Base-by-base conservation (phyloP, 2,329 filamentous ascomycete genomes). In the Trichoderma sp. region DNA sequence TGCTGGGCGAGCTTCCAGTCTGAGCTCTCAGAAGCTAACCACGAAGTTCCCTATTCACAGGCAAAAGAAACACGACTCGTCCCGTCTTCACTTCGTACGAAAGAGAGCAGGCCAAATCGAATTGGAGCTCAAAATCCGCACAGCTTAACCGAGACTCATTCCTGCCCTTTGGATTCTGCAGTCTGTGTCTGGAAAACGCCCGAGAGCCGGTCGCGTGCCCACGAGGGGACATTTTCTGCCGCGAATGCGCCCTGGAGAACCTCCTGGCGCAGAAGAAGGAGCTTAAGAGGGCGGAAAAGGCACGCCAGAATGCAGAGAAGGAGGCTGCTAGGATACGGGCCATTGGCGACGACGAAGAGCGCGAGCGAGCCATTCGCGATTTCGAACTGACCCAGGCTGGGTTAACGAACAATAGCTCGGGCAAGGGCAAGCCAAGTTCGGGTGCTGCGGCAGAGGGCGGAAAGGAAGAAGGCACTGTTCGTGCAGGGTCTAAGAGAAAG, bases 81-180 rank as follows among this genome's bases (percentile, higher is more conserved):
- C 92, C 95, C 59, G 95, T 98, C 85, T 98, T 98, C 88, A 98
- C 97, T 41, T 92, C 95, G 29, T 92, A 98, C 85, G 97, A 98
- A 86, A 93, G 97, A 79, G 90, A 90, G 69, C 90, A 96, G 67
- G 93, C 97, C 76, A 94, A 95, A 81, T 90, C 91, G 21, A 91
- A 92, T 79, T 98, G 97, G 95, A 91, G 93, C 79, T 91, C 93
- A 9, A 94, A 93, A 78, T 91, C 93, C 69, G 95, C 95, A n/a
- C 93, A 95, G 71, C 91, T 98, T 41, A 92, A 90, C 27, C 93
- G 96, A 81, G 97, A 98, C 82, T 97, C 94, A 74, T 98, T 98
- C 84, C 91, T 98, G 12, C 93, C 95, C 6, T 98, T 98, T 83
- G 94, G 93, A 72, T 95, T 93, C 27, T 99, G 96, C 86, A 91